These are phyloP conservation scores for Symmetrospora coprosmae DNA, from an alignment of 768 basidiomycete genomes.

Conservation along the genomic window DNA sequence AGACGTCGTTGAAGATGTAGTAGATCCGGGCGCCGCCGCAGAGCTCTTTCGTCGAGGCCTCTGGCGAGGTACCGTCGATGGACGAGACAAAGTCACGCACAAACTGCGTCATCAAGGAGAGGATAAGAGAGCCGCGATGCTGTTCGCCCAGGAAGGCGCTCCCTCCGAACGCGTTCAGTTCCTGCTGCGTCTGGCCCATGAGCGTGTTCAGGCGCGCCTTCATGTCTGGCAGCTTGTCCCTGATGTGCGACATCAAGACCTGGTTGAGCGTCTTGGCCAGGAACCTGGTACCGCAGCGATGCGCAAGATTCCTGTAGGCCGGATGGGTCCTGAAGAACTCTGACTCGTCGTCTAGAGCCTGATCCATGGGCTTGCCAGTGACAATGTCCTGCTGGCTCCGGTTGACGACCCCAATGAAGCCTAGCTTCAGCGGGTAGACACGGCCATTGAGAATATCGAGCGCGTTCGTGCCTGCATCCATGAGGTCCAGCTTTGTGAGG, in stretches of 20 bases:
- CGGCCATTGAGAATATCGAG: conserved; percentile 89
- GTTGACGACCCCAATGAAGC: conserved; percentile 96
- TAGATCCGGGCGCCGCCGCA: conserved; percentile 96
- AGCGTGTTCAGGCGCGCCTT: conserved; percentile 87
- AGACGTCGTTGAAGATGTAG: conserved; percentile 98
- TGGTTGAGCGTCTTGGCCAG: conserved; percentile 85
- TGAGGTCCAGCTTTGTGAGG: conserved; percentile 90
- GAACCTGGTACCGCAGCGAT: conserved; percentile 94
- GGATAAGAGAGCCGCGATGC: conserved; percentile 70
- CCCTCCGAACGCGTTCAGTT: conserved; percentile 90
- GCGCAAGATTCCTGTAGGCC: conserved; percentile 86
- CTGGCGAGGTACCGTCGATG: conserved; percentile 89
- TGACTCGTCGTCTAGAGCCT: conserved; percentile 66
- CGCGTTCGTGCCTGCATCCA: conserved; percentile 98
- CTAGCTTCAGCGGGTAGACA: conserved; percentile 92
- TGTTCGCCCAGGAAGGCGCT: conserved; percentile 79
- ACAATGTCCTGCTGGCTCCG: conserved; percentile 97
- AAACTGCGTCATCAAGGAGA: conserved; percentile 96
- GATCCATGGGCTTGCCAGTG: conserved; percentile 63
- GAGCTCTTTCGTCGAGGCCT: conserved; percentile 94
- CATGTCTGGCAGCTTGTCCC: conserved; percentile 98
- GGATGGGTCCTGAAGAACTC: conserved; percentile 84
- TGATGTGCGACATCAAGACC: conserved; percentile 90
- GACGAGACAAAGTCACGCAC: conserved; percentile 92
- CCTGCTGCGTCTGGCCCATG: conserved; percentile 99